Percentiles rank a stretch among this genome's conserved stretches.
phyloP scores from a whole-genome alignment of 306 rosid genomes.

The Inga laurina region DNA sequence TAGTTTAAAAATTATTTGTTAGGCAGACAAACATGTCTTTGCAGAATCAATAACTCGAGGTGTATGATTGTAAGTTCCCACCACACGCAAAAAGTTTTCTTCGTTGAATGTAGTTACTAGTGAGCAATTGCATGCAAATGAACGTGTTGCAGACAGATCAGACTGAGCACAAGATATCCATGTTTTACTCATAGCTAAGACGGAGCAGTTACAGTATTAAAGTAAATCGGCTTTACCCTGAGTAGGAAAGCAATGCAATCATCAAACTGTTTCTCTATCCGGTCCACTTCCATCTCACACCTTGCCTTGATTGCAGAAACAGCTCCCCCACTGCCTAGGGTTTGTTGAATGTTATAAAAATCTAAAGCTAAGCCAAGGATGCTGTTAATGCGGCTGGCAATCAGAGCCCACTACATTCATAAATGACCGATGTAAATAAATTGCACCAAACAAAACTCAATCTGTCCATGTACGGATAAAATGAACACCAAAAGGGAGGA shows the following conservation, averaged over 20 bases:
- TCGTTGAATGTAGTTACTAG: not conserved
- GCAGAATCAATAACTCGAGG: not conserved
- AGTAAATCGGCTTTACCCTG: slow-evolving; percentile 53
- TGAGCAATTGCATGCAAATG: slow-evolving; percentile 7
- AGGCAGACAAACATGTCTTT: not conserved
- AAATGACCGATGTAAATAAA: slow-evolving; percentile 23
- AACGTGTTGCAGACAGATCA: not conserved
- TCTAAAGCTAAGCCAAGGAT: slow-evolving; percentile 90
- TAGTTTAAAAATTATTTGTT: not conserved
- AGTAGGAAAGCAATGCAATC: slow-evolving; percentile 95
- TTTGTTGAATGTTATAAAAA: slow-evolving; percentile 82
- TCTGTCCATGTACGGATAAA: slow-evolving; percentile 25
- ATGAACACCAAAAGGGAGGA: slow-evolving; percentile 1
- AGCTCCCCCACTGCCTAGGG: slow-evolving; percentile 82
- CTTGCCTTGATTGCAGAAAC: slow-evolving; percentile 84
- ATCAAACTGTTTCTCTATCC: slow-evolving; percentile 93
- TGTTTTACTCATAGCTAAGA: slow-evolving; percentile 28
- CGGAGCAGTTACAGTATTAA: not conserved
- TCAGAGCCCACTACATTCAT: slow-evolving; percentile 84
- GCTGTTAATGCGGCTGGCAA: slow-evolving; percentile 93
- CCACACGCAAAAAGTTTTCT: not conserved
- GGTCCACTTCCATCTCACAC: slow-evolving; percentile 93
- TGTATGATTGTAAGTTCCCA: not conserved
- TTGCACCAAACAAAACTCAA: slow-evolving; percentile 25
- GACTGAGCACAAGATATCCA: slow-evolving; percentile 4